Percentiles rank a stretch among this genome's conserved stretches.
phyloP scores from a whole-genome alignment of 108 stramenopile species.

The Cafeteria roenbergensis region DNA sequence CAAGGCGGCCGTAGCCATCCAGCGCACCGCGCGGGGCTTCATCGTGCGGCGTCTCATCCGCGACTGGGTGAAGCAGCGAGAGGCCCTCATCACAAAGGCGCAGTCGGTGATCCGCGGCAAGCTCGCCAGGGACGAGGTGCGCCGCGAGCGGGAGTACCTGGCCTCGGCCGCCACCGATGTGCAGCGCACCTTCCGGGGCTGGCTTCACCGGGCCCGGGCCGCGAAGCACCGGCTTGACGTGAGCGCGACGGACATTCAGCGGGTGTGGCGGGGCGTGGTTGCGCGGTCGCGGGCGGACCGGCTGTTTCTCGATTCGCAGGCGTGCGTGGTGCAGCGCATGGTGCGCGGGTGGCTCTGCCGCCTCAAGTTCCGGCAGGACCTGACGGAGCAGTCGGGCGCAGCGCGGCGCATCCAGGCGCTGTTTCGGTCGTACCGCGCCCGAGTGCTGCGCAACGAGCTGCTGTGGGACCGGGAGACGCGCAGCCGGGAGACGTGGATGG shows the following conservation, averaged over 20 bases:
- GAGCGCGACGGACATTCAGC: constrained; percentile 16
- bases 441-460: constrained; percentile 4
- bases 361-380: not conserved
- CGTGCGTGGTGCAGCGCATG: not conserved
- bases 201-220: constrained; percentile 8
- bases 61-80: constrained; percentile 2
- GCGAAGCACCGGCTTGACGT: not conserved
- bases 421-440: constrained; percentile 9
- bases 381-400: constrained; percentile 9
- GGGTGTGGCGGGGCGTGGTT: constrained; percentile 17
- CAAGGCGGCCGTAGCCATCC: not conserved
- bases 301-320: constrained; percentile 8
- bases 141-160: constrained; percentile 5
- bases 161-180: constrained; percentile 22
- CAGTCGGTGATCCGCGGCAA: constrained; percentile 15
- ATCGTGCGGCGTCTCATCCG: not conserved
- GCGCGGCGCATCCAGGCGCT: constrained; percentile 1
- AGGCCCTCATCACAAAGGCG: constrained; percentile 3
- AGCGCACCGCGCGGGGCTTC: not conserved
- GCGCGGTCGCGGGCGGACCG: constrained; percentile 13
- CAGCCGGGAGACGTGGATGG: not conserved
- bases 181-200: constrained; percentile 26
- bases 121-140: not conserved
- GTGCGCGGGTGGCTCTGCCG: not conserved
- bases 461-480: constrained; percentile 15